Percentiles rank a stretch among this genome's conserved stretches.
phyloP scores from a whole-genome alignment of 306 rosid genomes.

The Lotus japonicus region DNA sequence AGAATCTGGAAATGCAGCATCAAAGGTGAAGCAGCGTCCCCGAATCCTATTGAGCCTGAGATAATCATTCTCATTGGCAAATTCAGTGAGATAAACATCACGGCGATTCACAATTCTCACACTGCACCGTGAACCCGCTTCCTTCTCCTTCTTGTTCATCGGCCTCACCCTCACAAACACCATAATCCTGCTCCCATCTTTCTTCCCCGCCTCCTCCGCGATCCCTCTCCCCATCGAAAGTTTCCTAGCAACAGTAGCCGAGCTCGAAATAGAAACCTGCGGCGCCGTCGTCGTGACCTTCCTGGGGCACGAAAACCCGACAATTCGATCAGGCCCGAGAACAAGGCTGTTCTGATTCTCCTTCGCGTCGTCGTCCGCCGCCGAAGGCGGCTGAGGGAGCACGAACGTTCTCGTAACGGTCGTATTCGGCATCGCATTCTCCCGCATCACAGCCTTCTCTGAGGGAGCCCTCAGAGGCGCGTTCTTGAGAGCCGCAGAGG shows the following conservation, averaged over 20 bases:
- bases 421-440: conserved; percentile 53
- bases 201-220: neutral
- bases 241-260: conserved; percentile 54
- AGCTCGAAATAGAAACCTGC: neutral
- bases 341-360: conserved; percentile 43
- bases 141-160: conserved; percentile 76
- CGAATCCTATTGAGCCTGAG: conserved; percentile 81
- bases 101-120: conserved; percentile 64
- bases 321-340: conserved; percentile 44
- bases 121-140: conserved; percentile 66
- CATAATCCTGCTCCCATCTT: conserved; percentile 47
- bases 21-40: conserved; percentile 73
- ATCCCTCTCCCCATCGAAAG: conserved; percentile 48
- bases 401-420: conserved; percentile 59
- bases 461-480: conserved; percentile 13
- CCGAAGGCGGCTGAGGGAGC: conserved; percentile 42
- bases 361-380: conserved; percentile 29
- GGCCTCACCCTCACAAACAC: conserved; percentile 95
- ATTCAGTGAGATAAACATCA: conserved; percentile 80
- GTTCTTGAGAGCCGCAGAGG: conserved; percentile 55
- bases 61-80: conserved; percentile 69
- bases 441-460: conserved; percentile 54
- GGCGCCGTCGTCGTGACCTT: conserved; percentile 9
- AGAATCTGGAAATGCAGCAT: conserved; percentile 69
- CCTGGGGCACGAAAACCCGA: conserved; percentile 58